Evolutionary conservation across 768 basidiomycete species (phyloP), one percentile per base, ranked within the genome.

Genomic region (Rhodotorula graminis): DNA sequence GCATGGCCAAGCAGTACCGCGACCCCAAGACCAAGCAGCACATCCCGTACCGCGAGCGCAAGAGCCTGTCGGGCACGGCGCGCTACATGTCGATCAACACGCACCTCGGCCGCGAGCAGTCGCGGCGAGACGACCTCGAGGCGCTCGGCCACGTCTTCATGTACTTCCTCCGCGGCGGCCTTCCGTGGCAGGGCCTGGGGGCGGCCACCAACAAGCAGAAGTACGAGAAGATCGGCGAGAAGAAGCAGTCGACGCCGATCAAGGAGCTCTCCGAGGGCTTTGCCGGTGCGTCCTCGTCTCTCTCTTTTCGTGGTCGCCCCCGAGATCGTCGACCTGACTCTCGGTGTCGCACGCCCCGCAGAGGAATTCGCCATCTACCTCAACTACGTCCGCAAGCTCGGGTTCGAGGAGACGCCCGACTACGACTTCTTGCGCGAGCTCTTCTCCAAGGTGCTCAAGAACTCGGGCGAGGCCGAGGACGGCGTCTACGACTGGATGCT

Each of bases 81-180:
- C 89, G 96, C 61, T 99, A 99, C 85, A 99, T 99, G 96, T 93
- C 91, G 81, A 98, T 99, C 82, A 99, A 99, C 82, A 99, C 96
- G 64, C 96, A 99, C 84, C 81, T 99, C 69, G 96, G 96, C 55
- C 86, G 96, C 84, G 84, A 85, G 76, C 84, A 85, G 81, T 95
- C 93, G 31, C 88, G 96, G 72, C 86, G 96, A 81, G 96, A 99
- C 82, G 96, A 99, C 82, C 84, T 99, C 47, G 96, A 99, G 84
- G 91, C 96, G n/a, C 87, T 99, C 31, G 96, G 96, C 4, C 96
- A 99, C 83, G 96, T 99, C 77, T 99, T 99, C 84, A 96, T 99
- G 91, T 99, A 99, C 84, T 98, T 99, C 83, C 82, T 98, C 64
- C 87, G 96, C 65, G 96, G 96, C 31, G 95, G 93, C 78, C 80